phyloP scores from a whole-genome alignment of 2,329 filamentous ascomycete genomes.

The Pezizomycotina sp. region DNA sequence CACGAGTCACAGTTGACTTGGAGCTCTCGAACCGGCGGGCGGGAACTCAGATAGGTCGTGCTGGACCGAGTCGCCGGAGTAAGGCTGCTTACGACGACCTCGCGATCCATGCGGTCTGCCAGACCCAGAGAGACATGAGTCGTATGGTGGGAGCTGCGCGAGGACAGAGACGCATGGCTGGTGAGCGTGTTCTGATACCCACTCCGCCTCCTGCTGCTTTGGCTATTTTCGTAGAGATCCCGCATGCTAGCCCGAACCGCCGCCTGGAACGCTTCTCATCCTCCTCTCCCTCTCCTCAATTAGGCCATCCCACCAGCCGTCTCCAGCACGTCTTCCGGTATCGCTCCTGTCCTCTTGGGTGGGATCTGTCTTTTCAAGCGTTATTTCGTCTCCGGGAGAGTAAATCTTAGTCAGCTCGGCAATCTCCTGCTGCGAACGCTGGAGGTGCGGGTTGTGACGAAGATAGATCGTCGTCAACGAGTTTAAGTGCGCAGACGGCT shows the following conservation, averaged over 20 bases:
- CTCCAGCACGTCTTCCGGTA: constrained; percentile 11
- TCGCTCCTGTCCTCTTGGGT: constrained; percentile 1
- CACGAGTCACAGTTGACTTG: constrained; percentile 16
- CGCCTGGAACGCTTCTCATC: constrained; percentile 12
- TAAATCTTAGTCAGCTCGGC: constrained; percentile 60
- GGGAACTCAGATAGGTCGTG: background rate
- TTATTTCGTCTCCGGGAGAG: constrained; percentile 61
- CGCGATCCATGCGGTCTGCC: background rate
- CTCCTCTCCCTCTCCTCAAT: constrained; percentile 9
- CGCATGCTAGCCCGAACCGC: constrained; percentile 12
- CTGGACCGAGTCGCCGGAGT: background rate
- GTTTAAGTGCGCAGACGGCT: constrained; percentile 77
- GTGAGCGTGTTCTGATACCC: constrained; percentile 6
- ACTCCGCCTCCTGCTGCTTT: constrained; percentile 6
- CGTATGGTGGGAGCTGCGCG: constrained; percentile 2
- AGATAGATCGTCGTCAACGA: constrained; percentile 82
- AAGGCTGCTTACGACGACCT: too few relatives aligned
- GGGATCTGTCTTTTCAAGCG: constrained; percentile 35
- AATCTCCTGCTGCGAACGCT: constrained; percentile 54
- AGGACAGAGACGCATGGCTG: constrained; percentile 10
- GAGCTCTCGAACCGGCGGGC: background rate
- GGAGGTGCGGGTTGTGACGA: constrained; percentile 59
- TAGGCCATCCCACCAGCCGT: constrained; percentile 14
- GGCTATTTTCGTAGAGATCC: constrained; percentile 10
- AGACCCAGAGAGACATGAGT: constrained; percentile 3